A percentile compares a stretch with the other conserved stretches of the same genome.
Conservation (phyloP, 805 yeast species). For the Candida easanensis region DNA sequence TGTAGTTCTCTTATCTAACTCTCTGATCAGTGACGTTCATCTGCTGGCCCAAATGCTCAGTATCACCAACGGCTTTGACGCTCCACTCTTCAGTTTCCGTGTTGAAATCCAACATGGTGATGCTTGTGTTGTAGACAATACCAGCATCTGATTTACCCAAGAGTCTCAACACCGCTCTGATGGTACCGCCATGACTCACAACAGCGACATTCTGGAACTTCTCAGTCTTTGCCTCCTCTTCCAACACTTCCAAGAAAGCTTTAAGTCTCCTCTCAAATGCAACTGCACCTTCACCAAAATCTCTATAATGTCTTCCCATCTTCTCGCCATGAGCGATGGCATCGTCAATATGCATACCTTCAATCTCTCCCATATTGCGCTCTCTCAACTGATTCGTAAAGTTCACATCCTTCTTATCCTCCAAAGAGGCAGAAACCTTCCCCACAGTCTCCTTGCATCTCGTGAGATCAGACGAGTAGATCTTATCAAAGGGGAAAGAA, state of each 20-base stretch:
- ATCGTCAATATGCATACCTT: constrained; percentile 68
- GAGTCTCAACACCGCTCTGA: constrained; percentile 55
- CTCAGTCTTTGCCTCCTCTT: constrained; percentile 29
- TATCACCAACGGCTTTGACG: constrained; percentile 59
- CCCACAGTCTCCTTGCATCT: constrained; percentile 62
- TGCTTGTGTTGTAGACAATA: constrained; percentile 75
- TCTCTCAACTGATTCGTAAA: constrained; percentile 56
- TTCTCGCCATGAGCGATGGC: constrained; percentile 51
- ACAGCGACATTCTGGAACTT: constrained; percentile 49
- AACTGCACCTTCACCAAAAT: constrained; percentile 59
- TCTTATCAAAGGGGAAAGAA: constrained; percentile 29
- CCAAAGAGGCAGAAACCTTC: constrained; percentile 33
- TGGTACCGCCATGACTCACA: constrained; percentile 82
- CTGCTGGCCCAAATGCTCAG: constrained; percentile 60
- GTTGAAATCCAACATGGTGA: constrained; percentile 61
- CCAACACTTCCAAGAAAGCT: constrained; percentile 42
- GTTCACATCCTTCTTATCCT: constrained; percentile 26
- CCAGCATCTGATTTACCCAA: constrained; percentile 32
- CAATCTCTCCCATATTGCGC: constrained; percentile 73
- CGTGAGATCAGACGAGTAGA: constrained; percentile 39
- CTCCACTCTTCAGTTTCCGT: constrained; percentile 38
- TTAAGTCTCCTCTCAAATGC: constrained; percentile 49
- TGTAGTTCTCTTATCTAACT: constrained; percentile 20
- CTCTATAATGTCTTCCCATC: constrained; percentile 54
- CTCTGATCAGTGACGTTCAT: constrained; percentile 50